phyloP scores from a whole-genome alignment of 108 stramenopile species.

The Discostella stelligeroides region DNA sequence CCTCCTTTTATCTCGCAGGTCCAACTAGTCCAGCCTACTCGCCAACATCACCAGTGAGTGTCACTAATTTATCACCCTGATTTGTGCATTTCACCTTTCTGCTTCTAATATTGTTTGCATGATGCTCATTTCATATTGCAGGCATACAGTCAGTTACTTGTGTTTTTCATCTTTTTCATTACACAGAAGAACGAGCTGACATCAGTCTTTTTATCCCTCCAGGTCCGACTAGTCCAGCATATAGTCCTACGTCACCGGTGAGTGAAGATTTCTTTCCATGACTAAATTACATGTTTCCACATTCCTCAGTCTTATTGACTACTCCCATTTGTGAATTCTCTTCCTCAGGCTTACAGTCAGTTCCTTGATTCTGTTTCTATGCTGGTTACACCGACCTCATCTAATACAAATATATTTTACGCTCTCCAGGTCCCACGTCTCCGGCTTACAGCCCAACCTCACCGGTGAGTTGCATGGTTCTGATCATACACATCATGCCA shows the following conservation, averaged over 20 bases:
- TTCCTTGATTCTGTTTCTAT: too few species aligned
- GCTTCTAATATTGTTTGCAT: too few species aligned
- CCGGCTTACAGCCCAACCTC: constrained; percentile 69
- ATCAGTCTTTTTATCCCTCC: constrained; percentile 31
- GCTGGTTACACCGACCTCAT: too few species aligned
- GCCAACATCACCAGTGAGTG: constrained; percentile 40
- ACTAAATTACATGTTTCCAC: too few species aligned
- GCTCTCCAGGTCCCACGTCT: constrained; percentile 41
- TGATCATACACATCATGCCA: too few species aligned
- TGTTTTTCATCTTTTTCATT: not conserved
- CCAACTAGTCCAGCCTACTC: constrained; percentile 51
- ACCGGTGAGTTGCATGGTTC: constrained; percentile 19
- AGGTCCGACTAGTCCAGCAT: constrained; percentile 68
- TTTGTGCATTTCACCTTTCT: too few species aligned
- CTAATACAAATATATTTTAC: too few species aligned
- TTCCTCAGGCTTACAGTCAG: too few species aligned
- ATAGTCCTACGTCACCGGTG: constrained; percentile 50
- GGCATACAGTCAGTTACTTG: not conserved
- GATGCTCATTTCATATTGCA: too few species aligned
- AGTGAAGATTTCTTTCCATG: too few species aligned
- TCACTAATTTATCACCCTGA: constrained; percentile 6
- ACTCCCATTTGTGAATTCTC: too few species aligned
- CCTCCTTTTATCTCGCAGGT: constrained; percentile 10
- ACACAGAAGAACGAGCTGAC: not conserved
- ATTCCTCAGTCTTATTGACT: too few species aligned